These are phyloP conservation scores for Actinomucor elegans DNA, from an alignment of 371 early-diverging fungal species.

Conservation along the genomic window DNA sequence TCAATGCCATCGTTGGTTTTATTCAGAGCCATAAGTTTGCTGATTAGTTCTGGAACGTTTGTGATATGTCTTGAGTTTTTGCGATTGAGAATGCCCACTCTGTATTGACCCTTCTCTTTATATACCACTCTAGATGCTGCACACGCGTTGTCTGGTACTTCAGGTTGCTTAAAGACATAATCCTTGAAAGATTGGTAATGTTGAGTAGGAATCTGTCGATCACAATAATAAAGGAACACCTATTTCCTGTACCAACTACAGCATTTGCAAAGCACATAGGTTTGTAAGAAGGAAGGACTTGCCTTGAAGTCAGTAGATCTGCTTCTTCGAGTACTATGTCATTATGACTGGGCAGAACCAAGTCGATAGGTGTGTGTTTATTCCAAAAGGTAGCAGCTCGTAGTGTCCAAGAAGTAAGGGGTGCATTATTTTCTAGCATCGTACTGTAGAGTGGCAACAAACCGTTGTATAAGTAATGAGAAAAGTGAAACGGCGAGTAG, in stretches of 20 bases:
- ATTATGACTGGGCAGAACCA: conserved; percentile 13
- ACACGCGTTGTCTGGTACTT: conserved; percentile 12
- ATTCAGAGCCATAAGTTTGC: no score
- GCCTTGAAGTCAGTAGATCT: conserved; percentile 31
- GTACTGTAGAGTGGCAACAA: conserved; percentile 52
- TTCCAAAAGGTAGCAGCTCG: conserved; percentile 19
- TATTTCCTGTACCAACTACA: conserved; percentile 47
- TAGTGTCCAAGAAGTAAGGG: conserved; percentile 32
- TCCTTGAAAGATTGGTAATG: conserved; percentile 36
- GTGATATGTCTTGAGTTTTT: conserved; percentile 30
- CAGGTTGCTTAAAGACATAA: conserved; percentile 17
- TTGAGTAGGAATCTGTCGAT: conserved; percentile 35
- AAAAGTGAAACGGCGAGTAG: conserved; percentile 48
- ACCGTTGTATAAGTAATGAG: conserved; percentile 53
- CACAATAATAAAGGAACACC: conserved; percentile 51
- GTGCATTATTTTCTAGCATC: conserved; percentile 33
- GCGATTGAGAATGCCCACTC: conserved; percentile 30
- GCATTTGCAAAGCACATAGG: conserved; percentile 53
- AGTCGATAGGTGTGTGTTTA: conserved; percentile 7
- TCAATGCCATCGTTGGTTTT: conserved; percentile 24
- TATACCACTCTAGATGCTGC: not conserved
- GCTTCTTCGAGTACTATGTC: conserved; percentile 38
- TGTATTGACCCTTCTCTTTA: not conserved
- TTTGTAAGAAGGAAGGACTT: conserved; percentile 25
- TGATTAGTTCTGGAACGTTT: conserved; percentile 33